These are phyloP conservation scores for Boechera stricta DNA, from an alignment of 345 rosid genomes.

Conservation along the genomic window DNA sequence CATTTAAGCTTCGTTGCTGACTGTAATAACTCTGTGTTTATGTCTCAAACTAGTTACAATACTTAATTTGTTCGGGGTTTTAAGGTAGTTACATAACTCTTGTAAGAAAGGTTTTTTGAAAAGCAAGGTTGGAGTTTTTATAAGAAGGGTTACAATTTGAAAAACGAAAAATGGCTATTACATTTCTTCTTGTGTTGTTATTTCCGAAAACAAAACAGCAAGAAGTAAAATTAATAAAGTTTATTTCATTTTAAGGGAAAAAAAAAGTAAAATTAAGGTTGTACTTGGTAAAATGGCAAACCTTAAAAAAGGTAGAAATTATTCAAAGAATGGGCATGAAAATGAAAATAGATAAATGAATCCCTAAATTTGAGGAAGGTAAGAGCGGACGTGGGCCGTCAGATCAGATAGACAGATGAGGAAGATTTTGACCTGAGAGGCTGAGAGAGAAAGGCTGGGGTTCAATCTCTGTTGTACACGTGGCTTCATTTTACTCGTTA, in stretches of 20 bases:
- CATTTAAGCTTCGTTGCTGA: not conserved
- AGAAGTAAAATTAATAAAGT: too few species aligned
- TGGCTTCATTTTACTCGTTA: constrained; percentile 26
- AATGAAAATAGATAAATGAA: not conserved
- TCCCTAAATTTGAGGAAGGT: constrained; percentile 38
- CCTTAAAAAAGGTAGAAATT: too few species aligned
- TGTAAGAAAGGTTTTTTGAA: not conserved
- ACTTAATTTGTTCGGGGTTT: not conserved
- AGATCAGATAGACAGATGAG: constrained; percentile 34
- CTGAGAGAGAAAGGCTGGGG: constrained; percentile 37
- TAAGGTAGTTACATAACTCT: not conserved
- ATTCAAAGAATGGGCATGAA: too few species aligned
- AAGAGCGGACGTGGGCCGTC: constrained; percentile 36
- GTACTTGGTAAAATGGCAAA: too few species aligned
- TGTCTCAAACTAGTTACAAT: not conserved
- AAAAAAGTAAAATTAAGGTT: too few species aligned
- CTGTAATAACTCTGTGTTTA: not conserved
- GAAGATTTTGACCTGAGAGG: constrained; percentile 27
- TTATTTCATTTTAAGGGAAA: too few species aligned
- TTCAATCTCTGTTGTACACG: constrained; percentile 43
- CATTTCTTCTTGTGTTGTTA: not conserved
- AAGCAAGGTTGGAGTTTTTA: not conserved
- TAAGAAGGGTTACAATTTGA: not conserved
- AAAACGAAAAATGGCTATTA: not conserved
- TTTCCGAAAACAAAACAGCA: not conserved